Conservation (phyloP, 306 rosid genomes). For the Acacia acuminata region DNA sequence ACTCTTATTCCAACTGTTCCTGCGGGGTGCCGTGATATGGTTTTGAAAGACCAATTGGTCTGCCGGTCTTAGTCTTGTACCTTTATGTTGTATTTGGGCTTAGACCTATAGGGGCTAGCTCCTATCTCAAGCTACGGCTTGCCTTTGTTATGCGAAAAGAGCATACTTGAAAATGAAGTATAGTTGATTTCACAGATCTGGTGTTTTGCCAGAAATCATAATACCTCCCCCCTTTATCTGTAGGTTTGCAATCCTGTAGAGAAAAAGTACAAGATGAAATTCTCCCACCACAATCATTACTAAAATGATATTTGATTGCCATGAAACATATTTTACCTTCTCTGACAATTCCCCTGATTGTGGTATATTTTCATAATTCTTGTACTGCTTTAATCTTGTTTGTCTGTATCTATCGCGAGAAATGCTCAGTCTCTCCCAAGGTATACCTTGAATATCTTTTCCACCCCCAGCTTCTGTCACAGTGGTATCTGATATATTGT, state of each 20-base stretch:
- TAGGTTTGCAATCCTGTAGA: constrained; percentile 59
- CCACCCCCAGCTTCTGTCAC: constrained; percentile 45
- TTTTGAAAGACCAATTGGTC: no score
- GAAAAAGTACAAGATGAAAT: constrained; percentile 1
- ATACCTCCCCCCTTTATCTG: constrained; percentile 60
- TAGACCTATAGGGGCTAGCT: no score
- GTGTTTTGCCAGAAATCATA: constrained; percentile 76
- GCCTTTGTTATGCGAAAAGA: no score
- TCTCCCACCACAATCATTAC: constrained; percentile 9
- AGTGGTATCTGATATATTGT: constrained; percentile 38
- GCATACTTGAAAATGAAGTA: constrained; percentile 90
- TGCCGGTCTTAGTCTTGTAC: no score
- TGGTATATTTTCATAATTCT: constrained; percentile 77
- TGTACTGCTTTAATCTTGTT: constrained; percentile 82
- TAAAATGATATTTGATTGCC: neutral
- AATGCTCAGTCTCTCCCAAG: constrained; percentile 50
- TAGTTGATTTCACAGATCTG: constrained; percentile 83
- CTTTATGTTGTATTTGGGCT: no score
- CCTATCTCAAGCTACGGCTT: no score
- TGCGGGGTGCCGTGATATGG: no score
- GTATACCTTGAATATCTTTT: constrained; percentile 50
- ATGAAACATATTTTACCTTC: constrained; percentile 51
- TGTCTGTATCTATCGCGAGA: constrained; percentile 54
- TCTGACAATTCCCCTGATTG: constrained; percentile 68
- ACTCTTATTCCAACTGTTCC: no score